phyloP scores from a whole-genome alignment of 1,284 basidiomycete genomes.

The Neolentinus lepideus region DNA sequence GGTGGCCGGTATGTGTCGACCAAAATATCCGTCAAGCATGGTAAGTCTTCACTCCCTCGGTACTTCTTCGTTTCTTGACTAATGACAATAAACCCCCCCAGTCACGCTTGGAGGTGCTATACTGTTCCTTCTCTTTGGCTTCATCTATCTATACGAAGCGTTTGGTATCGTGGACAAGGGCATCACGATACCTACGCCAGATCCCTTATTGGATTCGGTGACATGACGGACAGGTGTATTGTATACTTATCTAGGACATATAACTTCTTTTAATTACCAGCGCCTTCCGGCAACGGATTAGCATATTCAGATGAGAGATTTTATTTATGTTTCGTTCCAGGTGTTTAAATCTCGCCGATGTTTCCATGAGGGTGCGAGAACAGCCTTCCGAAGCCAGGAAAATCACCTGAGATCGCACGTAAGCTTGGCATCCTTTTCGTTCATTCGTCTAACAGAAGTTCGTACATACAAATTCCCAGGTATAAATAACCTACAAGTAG shows the following conservation, averaged over 20 bases:
- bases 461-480: not conserved
- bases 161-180: constrained; percentile 26
- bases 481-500: not conserved
- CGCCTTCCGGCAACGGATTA: not conserved
- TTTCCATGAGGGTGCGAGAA: not conserved
- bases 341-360: not conserved
- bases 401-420: not conserved
- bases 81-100: constrained; percentile 24
- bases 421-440: not conserved
- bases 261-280: not conserved
- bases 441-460: not conserved
- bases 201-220: not conserved
- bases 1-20: constrained; percentile 89
- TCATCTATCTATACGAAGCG: constrained; percentile 72
- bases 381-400: not conserved
- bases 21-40: constrained; percentile 92
- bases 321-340: not conserved
- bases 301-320: not conserved
- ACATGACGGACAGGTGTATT: not conserved
- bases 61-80: constrained; percentile 1
- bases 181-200: not conserved
- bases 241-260: not conserved
- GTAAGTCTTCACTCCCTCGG: constrained; percentile 38
- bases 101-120: constrained; percentile 81
- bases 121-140: constrained; percentile 80